These are phyloP conservation scores for Leishmania tarentolae DNA, from an alignment of 208 protist species.

Conservation along the genomic window DNA sequence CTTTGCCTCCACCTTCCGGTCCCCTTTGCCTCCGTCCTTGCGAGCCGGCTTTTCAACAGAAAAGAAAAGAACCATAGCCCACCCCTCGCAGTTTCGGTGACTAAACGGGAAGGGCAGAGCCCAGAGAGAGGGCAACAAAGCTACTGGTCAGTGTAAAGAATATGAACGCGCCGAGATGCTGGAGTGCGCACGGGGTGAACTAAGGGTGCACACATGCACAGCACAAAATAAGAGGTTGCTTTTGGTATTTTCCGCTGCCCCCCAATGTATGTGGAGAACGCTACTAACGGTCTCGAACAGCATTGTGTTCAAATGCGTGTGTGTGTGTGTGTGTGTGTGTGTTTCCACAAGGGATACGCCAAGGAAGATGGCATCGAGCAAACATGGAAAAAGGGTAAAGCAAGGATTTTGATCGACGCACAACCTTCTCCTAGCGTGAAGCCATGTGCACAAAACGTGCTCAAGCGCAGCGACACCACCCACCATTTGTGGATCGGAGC, in stretches of 20 bases:
- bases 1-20: constrained; percentile 8
- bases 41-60: constrained; percentile 5
- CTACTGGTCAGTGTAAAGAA: neutral
- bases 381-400: neutral
- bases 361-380: neutral
- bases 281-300: neutral
- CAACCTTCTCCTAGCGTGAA: neutral
- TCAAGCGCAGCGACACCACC: neutral
- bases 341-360: neutral
- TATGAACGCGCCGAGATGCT: neutral
- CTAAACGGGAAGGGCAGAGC: neutral
- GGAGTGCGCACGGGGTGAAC: neutral
- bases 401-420: neutral
- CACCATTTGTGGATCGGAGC: neutral
- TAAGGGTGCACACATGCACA: neutral
- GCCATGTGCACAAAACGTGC: neutral
- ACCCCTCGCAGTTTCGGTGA: neutral
- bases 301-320: neutral
- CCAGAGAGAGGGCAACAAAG: neutral
- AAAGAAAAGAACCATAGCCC: constrained; percentile 17
- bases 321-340: neutral
- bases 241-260: no score
- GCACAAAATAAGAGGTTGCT: neutral
- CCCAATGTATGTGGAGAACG: neutral
- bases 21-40: neutral